Evolutionary conservation across 345 rosid genomes (phyloP), one percentile per base, ranked within the genome.

Genomic region (Syzygium aromaticum): DNA sequence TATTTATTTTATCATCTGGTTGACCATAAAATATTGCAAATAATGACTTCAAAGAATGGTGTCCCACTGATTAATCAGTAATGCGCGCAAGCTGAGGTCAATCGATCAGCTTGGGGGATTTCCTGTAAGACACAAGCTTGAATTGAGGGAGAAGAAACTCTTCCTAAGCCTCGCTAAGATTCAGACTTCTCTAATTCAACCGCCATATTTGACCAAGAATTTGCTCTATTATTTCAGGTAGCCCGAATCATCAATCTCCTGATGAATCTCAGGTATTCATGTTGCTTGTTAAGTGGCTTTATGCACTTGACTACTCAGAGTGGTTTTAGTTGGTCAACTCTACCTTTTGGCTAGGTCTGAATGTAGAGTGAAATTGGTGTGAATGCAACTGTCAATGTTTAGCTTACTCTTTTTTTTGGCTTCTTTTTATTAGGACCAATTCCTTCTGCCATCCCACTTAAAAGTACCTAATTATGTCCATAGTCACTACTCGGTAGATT

Each of bases 261-360:
- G 89, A 86, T 77, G 89, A 86, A 85, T 88, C 94, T 77, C 93
- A 93, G 95, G 97, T 91, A 88, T 85, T 89, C 84, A 77, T 54
- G 52, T 61, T 77, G 56, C 82, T 88, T 78, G 51, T 88, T 78
- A 43, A 88, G 85, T 22, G 43, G 51, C 88, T 84, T 84, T 56
- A 84, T 43, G 88, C 28, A 88, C 46, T 54, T 17, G n/a, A 17
- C 77, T 63, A n/a, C 82, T 25, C 46, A 11, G 49, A 43, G 49
- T 38, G 53, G 78, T 87, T 46, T 57, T 27, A 46, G 33, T 82
- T 17, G 43, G 54, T 73, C 54, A 54, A 46, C 38, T 84, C n/a
- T 53, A 73, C 27, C 82, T 38, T 73, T 49, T 73, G 82, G 49
- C 49, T 38, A 86, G 54, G 40, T 86, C 73, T 40, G 9, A 30